Evolutionary conservation across 768 basidiomycete genomes (phyloP), one percentile per base, ranked within the genome.

Genomic region (Hypholoma fasciculare): DNA sequence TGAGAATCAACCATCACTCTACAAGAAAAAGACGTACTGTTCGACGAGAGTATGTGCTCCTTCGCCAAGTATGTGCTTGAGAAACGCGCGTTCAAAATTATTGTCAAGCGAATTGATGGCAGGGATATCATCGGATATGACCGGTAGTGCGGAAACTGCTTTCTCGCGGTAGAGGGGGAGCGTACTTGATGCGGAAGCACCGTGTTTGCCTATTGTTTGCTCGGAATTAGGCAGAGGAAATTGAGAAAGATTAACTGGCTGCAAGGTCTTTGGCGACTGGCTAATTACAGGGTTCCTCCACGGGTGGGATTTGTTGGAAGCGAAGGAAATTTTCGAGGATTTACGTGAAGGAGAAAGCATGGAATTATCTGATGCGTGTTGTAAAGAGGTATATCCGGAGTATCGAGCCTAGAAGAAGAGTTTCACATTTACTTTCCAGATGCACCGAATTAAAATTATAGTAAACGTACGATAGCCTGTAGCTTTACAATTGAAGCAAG

Each of bases 1-100:
- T 34, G 30, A 34, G 30, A 34, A 34, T 34, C 46, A 43, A 57
- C 27, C 14, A 43, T 12, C 23, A 12, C 27, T 17, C 46, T 20
- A 19, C 26, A 23, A 36, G 9, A 7, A 3, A 43, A 27, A 46
- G 47, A 58, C 66, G 37, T 64, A 79, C 79, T 69, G 69, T 16
- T 74, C 72, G 19, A 78, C 66, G 4, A 79, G 63, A 9, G 75
- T 64, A 51, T 79, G 78, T 26, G 68, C 64, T 46, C 64, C 69
- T 12, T 78, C 78, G 19, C 80, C 79, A 3, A 84, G 65, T 7
- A 69, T 67, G 12, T 61, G 54, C 27, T 70, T 73, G 36, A 82
- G 65, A 37, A 76, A 71, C 5, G 67, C 65, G n/a, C 81, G 74
- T 8, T 69, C 72, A 60, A 81, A 82, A 8, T 65, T 58, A 47